phyloP scores from a whole-genome alignment of 1,139 yeast genomes.

The Pichiaceae sp. region DNA sequence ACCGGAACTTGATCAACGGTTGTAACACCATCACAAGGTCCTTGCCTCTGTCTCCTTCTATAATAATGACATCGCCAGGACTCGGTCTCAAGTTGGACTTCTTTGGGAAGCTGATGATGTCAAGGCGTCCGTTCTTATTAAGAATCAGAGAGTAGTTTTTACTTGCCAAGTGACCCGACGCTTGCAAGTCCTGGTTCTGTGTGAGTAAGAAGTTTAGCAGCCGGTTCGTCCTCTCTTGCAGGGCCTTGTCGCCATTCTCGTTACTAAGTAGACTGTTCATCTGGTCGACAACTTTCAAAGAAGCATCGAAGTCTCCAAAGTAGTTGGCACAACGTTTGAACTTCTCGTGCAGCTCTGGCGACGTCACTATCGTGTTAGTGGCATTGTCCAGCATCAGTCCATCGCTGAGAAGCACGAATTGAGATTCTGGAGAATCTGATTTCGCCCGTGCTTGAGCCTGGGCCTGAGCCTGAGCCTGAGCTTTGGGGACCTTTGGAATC shows the following conservation, averaged over 20 bases:
- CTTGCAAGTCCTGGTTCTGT: constrained; percentile 25
- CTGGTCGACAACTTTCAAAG: constrained; percentile 28
- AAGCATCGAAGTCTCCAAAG: constrained; percentile 31
- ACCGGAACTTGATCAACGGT: constrained; percentile 59
- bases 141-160: constrained; percentile 34
- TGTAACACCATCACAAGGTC: constrained; percentile 78
- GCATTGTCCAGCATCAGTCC: constrained; percentile 45
- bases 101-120: constrained; percentile 30
- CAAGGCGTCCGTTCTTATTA: constrained; percentile 52
- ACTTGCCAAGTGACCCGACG: constrained; percentile 17
- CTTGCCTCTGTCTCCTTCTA: constrained; percentile 93
- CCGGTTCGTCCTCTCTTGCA: constrained; percentile 36
- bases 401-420: constrained; percentile 37
- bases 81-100: constrained; percentile 51
- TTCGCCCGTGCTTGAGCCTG: not conserved
- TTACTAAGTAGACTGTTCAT: constrained; percentile 23
- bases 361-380: constrained; percentile 38
- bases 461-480: not conserved
- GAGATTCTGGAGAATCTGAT: not conserved
- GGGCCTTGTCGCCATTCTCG: constrained; percentile 2
- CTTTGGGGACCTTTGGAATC: too few relatives aligned
- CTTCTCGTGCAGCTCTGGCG: constrained; percentile 37
- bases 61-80: constrained; percentile 77
- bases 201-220: constrained; percentile 21
- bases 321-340: constrained; percentile 38